A percentile compares a stretch with the other conserved stretches of the same genome.
phyloP scores from a whole-genome alignment of 345 rosid species.

The Hibiscus syriacus region DNA sequence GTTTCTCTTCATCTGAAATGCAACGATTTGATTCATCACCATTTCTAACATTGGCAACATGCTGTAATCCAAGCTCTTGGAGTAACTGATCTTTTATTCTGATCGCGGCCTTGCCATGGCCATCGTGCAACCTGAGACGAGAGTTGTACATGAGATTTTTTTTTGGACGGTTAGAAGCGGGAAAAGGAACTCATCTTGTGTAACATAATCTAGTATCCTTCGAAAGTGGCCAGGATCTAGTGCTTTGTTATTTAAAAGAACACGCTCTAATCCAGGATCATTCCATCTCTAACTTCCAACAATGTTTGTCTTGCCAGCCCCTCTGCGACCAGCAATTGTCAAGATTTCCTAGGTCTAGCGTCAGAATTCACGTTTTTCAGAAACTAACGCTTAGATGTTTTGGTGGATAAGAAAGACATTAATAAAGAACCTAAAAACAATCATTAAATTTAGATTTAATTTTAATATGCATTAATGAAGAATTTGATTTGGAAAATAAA shows the following conservation, averaged over 20 bases:
- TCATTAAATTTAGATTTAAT: too few species aligned
- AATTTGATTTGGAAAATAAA: too few species aligned
- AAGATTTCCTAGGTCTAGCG: slow-evolving; percentile 63
- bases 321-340: slow-evolving; percentile 82
- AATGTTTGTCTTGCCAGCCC: slow-evolving; percentile 82
- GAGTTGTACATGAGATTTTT: slow-evolving; percentile 70
- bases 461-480: too few species aligned
- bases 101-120: slow-evolving; percentile 21
- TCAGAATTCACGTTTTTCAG: slow-evolving; percentile 54
- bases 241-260: neutral
- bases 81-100: slow-evolving; percentile 55
- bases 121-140: slow-evolving; percentile 50
- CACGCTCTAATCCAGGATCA: slow-evolving; percentile 17
- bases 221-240: neutral
- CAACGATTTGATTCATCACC: neutral
- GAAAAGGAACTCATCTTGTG: slow-evolving; percentile 67
- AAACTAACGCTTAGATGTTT: too few species aligned
- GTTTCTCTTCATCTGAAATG: neutral
- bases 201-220: neutral
- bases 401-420: too few species aligned
- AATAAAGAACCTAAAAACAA: too few species aligned
- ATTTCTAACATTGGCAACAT: slow-evolving; percentile 26
- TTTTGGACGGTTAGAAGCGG: slow-evolving; percentile 76
- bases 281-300: slow-evolving; percentile 68
- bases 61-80: slow-evolving; percentile 61